Conservation (phyloP, 176 grass and related monocot genomes). For the Bolboschoenus planiculmis region DNA sequence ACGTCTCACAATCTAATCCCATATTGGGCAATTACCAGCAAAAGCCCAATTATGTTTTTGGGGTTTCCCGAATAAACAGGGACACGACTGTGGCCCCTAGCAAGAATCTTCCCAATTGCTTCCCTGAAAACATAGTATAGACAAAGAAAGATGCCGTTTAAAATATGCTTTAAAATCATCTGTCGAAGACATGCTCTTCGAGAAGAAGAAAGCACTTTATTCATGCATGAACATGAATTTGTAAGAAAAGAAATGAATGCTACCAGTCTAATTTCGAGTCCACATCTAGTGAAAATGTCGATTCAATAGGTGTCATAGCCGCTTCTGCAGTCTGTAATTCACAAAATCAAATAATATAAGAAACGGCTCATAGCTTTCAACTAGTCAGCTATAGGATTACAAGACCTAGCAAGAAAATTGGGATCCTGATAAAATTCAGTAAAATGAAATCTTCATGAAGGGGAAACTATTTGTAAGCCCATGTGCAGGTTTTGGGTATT, state of each 20-base stretch:
- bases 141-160: slow-evolving; percentile 12
- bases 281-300: slow-evolving; percentile 97
- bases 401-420: background rate
- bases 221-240: background rate
- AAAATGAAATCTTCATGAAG: background rate
- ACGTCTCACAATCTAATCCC: background rate
- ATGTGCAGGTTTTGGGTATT: background rate
- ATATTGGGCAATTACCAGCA: slow-evolving; percentile 59
- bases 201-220: background rate
- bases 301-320: slow-evolving; percentile 99
- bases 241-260: background rate
- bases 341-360: slow-evolving; percentile 17
- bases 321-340: slow-evolving; percentile 79
- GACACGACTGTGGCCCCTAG: slow-evolving; percentile 92
- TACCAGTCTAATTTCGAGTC: slow-evolving; percentile 99
- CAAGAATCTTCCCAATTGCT: slow-evolving; percentile 99
- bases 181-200: background rate
- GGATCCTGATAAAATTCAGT: background rate
- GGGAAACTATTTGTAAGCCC: background rate
- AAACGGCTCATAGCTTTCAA: background rate
- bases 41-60: slow-evolving; percentile 91
- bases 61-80: slow-evolving; percentile 95
- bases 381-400: background rate
- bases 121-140: slow-evolving; percentile 52
- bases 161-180: background rate